Conservation (phyloP, 2,329 filamentous ascomycete genomes). For the Incumbomyces delicatus region DNA sequence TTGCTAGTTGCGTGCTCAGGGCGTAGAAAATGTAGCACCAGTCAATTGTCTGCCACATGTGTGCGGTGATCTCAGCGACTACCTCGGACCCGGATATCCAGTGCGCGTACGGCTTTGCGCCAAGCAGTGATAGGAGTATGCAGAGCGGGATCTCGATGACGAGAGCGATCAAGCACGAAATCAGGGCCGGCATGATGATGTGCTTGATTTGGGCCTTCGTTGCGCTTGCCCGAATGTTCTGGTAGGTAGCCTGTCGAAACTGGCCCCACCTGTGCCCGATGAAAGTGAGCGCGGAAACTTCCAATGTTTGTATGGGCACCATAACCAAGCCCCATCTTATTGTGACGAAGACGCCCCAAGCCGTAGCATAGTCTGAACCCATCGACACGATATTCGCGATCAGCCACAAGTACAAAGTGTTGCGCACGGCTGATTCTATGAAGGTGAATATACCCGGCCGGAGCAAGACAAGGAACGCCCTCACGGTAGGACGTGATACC, state of each 20-base stretch:
- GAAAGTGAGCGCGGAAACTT: conserved; percentile 56
- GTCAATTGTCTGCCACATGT: conserved; percentile 57
- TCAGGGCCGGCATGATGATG: conserved; percentile 45
- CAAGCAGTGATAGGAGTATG: conserved; percentile 51
- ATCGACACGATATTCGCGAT: conserved; percentile 55
- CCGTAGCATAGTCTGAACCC: conserved; percentile 56
- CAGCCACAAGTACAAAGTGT: conserved; percentile 62
- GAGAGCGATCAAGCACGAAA: conserved; percentile 46
- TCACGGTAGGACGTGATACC: conserved; percentile 29
- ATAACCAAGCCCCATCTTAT: conserved; percentile 67
- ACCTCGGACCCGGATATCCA: conserved; percentile 50
- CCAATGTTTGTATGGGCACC: conserved; percentile 59
- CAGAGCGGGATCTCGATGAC: conserved; percentile 53
- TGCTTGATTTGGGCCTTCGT: conserved; percentile 24
- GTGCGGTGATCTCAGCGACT: conserved; percentile 51
- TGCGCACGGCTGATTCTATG: conserved; percentile 55
- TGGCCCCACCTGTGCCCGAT: conserved; percentile 57
- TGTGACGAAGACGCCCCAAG: conserved; percentile 65
- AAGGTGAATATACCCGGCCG: conserved; percentile 53
- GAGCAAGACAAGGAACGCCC: conserved; percentile 41
- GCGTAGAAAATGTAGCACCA: conserved; percentile 65
- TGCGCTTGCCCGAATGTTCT: conserved; percentile 21
- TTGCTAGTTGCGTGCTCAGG: conserved; percentile 54
- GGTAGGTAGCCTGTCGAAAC: not conserved
- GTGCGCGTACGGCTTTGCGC: conserved; percentile 50